These are phyloP conservation scores for Sclerotinia trifoliorum DNA, from an alignment of 2,329 filamentous ascomycete genomes.

Conservation along the genomic window DNA sequence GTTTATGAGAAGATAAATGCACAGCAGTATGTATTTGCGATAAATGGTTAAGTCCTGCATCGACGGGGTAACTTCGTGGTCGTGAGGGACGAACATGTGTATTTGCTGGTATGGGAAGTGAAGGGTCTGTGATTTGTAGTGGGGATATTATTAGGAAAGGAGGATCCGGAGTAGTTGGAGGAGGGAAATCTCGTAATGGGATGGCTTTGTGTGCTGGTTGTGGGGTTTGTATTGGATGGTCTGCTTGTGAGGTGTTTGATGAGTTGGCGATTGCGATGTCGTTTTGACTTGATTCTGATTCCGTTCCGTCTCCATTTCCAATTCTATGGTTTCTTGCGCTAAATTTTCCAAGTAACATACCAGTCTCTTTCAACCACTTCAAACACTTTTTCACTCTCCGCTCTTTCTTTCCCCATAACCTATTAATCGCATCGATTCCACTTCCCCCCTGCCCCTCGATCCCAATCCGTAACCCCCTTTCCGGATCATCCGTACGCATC, in stretches of 20 bases:
- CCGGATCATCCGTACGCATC: background rate
- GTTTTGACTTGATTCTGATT: too few species aligned
- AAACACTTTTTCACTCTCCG: background rate
- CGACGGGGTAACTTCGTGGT: background rate
- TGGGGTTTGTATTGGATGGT: background rate
- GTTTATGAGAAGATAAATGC: too few species aligned
- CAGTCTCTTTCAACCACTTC: background rate
- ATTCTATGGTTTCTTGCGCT: background rate
- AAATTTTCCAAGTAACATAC: background rate
- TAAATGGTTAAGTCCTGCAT: rapidly evolving
- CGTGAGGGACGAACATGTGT: too few species aligned
- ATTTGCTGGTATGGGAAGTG: background rate
- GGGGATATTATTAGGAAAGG: too few species aligned
- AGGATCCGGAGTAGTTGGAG: background rate
- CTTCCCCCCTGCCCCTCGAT: background rate
- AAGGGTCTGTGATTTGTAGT: too few species aligned
- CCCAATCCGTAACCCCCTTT: too few species aligned
- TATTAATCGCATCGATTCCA: background rate
- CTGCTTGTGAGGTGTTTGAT: too few species aligned
- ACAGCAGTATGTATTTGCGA: too few species aligned
- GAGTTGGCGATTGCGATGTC: too few species aligned
- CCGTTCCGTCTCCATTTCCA: background rate
- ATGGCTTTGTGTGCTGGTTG: background rate
- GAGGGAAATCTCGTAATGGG: background rate
- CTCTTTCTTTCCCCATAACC: background rate